Percentiles rank a stretch among this genome's conserved stretches.
Evolutionary conservation across 1,284 basidiomycete genomes (phyloP).

Genomic region (Tetrapyrgos nigripes): DNA sequence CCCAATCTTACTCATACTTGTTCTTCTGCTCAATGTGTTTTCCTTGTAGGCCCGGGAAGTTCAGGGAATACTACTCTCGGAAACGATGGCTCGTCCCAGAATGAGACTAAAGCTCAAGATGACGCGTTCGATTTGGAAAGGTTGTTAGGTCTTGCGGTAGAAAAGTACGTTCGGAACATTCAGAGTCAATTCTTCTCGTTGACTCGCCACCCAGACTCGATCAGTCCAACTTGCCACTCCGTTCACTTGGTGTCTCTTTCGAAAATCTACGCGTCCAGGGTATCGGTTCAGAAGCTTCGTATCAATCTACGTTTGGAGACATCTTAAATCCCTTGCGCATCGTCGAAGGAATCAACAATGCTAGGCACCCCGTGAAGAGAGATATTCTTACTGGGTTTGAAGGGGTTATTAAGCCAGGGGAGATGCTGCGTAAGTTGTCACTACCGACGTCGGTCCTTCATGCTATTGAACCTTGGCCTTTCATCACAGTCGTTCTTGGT

Average conservation of each 20-base stretch:
- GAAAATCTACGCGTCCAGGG: slow-evolving; percentile 55
- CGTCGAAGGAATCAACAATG: slow-evolving; percentile 34
- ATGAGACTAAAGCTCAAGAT: no score
- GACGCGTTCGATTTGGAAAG: not conserved
- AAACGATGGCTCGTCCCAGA: no score
- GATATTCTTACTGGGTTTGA: slow-evolving; percentile 55
- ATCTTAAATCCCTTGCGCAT: slow-evolving; percentile 45
- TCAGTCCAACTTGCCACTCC: slow-evolving; percentile 46
- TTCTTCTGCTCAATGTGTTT: not conserved
- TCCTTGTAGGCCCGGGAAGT: not conserved
- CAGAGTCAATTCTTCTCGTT: not conserved
- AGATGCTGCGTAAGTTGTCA: slow-evolving; percentile 53
- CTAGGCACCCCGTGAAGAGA: slow-evolving; percentile 48
- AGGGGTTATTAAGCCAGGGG: slow-evolving; percentile 58
- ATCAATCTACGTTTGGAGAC: slow-evolving; percentile 51
- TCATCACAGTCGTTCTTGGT: slow-evolving; percentile 55
- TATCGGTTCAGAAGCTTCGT: slow-evolving; percentile 46
- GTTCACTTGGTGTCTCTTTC: slow-evolving; percentile 58
- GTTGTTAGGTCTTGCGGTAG: not conserved
- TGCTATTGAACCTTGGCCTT: not conserved
- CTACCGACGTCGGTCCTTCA: not conserved
- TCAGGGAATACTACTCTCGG: not conserved
- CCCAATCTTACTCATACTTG: no score
- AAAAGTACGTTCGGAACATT: not conserved
- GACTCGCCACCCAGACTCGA: slow-evolving; percentile 40